Percentiles rank a stretch among this genome's conserved stretches.
Evolutionary conservation across 2,329 filamentous ascomycete genomes (phyloP).

Genomic region (Keithomyces neogunnii): DNA sequence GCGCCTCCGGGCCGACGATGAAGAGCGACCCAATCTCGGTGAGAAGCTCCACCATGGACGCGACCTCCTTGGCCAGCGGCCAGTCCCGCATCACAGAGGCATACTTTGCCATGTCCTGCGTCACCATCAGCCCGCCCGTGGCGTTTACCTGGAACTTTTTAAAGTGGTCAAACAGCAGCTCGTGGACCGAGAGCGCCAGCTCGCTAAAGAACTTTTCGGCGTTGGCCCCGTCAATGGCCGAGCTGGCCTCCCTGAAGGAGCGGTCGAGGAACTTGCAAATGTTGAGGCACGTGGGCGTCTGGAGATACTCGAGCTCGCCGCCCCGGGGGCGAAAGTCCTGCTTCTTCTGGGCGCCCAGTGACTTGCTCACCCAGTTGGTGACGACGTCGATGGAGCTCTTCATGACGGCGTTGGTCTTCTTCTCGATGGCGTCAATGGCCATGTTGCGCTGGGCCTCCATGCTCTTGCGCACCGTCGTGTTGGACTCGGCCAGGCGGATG

Average conservation of each 20-base stretch:
- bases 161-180: slow-evolving; percentile 82
- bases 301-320: slow-evolving; percentile 67
- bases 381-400: slow-evolving; percentile 56
- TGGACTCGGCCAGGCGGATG: slow-evolving; percentile 79
- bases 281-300: slow-evolving; percentile 76
- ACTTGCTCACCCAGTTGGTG: slow-evolving; percentile 65
- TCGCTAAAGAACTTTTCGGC: slow-evolving; percentile 76
- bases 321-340: slow-evolving; percentile 85
- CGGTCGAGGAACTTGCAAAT: slow-evolving; percentile 74
- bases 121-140: slow-evolving; percentile 88
- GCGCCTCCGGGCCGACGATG: slow-evolving; percentile 77
- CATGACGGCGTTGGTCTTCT: slow-evolving; percentile 61
- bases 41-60: slow-evolving; percentile 69
- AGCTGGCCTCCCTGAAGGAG: slow-evolving; percentile 52
- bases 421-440: slow-evolving; percentile 71
- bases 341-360: slow-evolving; percentile 73
- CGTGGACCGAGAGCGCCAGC: slow-evolving; percentile 69
- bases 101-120: slow-evolving; percentile 92
- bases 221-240: slow-evolving; percentile 75
- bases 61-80: slow-evolving; percentile 62
- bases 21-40: slow-evolving; percentile 93
- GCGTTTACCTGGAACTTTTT: slow-evolving; percentile 91
- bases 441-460: slow-evolving; percentile 76
- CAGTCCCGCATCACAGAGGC: slow-evolving; percentile 77
- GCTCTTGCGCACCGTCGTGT: slow-evolving; percentile 80